Conservation (phyloP, 106 monocot genomes). For the Apostasia ramifera region DNA sequence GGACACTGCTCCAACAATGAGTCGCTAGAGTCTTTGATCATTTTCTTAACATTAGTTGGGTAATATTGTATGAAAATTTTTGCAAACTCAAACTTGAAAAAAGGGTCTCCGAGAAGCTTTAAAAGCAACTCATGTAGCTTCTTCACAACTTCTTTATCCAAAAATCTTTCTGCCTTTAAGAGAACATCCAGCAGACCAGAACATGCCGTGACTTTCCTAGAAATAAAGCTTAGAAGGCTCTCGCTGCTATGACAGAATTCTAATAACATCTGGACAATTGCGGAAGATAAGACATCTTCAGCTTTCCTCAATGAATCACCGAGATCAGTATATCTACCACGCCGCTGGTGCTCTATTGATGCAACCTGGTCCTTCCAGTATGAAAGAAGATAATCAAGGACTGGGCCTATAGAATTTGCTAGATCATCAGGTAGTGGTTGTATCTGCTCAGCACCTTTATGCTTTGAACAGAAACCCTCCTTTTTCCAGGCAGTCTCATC, state of each 20-base stretch:
- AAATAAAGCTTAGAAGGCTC: constrained; percentile 63
- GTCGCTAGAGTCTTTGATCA: constrained; percentile 33
- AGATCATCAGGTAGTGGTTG: constrained; percentile 50
- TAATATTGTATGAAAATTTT: constrained; percentile 60
- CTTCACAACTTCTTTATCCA: constrained; percentile 53
- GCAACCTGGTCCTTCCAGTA: constrained; percentile 61
- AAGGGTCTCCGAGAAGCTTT: constrained; percentile 77
- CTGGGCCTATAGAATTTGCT: constrained; percentile 55
- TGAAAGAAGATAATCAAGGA: constrained; percentile 60
- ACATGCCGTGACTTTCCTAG: constrained; percentile 34
- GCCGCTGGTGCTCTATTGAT: constrained; percentile 4
- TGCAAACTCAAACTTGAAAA: constrained; percentile 85
- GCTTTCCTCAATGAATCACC: constrained; percentile 6
- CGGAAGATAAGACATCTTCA: constrained; percentile 39
- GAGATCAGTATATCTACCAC: constrained; percentile 4
- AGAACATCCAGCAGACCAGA: constrained; percentile 46
- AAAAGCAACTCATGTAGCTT: constrained; percentile 79
- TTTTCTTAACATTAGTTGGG: constrained; percentile 35
- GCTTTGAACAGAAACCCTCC: constrained; percentile 91
- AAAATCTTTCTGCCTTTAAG: constrained; percentile 52
- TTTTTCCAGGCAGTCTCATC: constrained; percentile 93
- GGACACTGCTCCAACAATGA: constrained; percentile 32
- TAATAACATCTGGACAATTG: constrained; percentile 58
- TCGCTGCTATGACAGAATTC: constrained; percentile 72
- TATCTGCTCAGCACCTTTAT: constrained; percentile 68